phyloP scores from a whole-genome alignment of 139 green algal genomes.

The Haematococcus sp. region DNA sequence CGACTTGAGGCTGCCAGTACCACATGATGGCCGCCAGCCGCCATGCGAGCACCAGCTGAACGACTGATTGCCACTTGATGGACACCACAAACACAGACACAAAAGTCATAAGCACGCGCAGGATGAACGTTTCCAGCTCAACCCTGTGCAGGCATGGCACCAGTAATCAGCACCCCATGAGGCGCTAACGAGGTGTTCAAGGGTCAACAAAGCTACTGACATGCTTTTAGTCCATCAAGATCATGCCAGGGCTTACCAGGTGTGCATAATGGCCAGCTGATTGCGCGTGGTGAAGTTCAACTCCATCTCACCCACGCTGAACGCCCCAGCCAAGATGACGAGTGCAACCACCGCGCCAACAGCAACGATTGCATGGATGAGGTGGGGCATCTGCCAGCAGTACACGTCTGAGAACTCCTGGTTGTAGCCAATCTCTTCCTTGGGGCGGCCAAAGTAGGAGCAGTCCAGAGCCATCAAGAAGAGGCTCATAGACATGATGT shows the following conservation, averaged over 20 bases:
- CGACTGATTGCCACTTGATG: not conserved
- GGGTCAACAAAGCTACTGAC: too few species aligned
- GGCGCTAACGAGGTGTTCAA: too few species aligned
- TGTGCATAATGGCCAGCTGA: slow-evolving; percentile 8
- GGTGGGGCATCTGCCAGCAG: slow-evolving; percentile 8
- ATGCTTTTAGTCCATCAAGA: too few species aligned
- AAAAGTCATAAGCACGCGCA: slow-evolving; percentile 1
- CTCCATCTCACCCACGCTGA: slow-evolving; percentile 7
- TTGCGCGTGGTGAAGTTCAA: not conserved
- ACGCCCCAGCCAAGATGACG: not conserved
- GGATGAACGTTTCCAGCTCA: not conserved
- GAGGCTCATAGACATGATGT: slow-evolving; percentile 12
- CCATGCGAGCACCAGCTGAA: not conserved
- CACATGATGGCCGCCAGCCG: not conserved
- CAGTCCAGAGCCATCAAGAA: too few species aligned
- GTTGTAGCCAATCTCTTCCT: not conserved
- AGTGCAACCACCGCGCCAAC: not conserved
- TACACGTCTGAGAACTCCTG: slow-evolving; percentile 19
- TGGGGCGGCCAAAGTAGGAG: not conserved
- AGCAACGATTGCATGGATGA: slow-evolving; percentile 7
- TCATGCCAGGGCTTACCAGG: not conserved
- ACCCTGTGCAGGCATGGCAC: too few species aligned
- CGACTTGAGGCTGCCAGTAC: slow-evolving; percentile 9
- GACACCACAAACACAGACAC: slow-evolving; percentile 2
- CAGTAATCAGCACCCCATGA: too few species aligned